Evolutionary conservation across 129 eudicot genomes (phyloP), one percentile per base, ranked within the genome.

Genomic region (Flaveria linearis): DNA sequence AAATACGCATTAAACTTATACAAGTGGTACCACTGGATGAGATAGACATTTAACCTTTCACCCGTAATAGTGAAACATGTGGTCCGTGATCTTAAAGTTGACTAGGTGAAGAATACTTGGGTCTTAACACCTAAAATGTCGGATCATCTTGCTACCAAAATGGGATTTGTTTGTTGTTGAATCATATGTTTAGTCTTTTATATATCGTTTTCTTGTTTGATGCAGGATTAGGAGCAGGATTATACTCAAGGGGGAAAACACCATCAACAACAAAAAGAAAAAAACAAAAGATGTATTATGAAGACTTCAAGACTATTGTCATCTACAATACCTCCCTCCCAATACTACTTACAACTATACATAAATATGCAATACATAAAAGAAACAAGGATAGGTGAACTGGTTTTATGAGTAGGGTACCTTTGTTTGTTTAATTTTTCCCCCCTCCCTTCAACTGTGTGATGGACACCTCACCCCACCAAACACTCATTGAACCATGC

Each of bases 371-470:
- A 81, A 83, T 87, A 88, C 88, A 87, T 86, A 83, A 78, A 68
- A 84, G 84, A 65, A 73, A 66, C 69, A 80, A 90, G 88, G 89
- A 87, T 88, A 87, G 87, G 73, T 84, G 95, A 88, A 81, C 89
- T 86, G 86, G 86, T 89, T 71, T 85, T 75, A 92, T 81, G 89
- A 82, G 87, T 83, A 88, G 97, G 93, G 85, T 79, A 65, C 79
- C 81, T 77, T 67, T 86, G 62, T 79, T 84, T 83, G 76, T 86
- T 63, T 86, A 65, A 84, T 68, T 92, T 89, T 92, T 86, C 87
- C 84, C 87, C 97, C 77, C 55, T 77, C 53, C 47, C 85, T 75
- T 78, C 20, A 82, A 84, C 84, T 84, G 83, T 85, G 89, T 87
- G 84, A 82, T 86, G 96, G 93, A 86, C 90, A 92, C 85, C 69